A percentile compares a stretch with the other conserved stretches of the same genome.
These are phyloP conservation scores for Rhodofomes roseus DNA, from an alignment of 1,284 basidiomycete species.

Conservation along the genomic window DNA sequence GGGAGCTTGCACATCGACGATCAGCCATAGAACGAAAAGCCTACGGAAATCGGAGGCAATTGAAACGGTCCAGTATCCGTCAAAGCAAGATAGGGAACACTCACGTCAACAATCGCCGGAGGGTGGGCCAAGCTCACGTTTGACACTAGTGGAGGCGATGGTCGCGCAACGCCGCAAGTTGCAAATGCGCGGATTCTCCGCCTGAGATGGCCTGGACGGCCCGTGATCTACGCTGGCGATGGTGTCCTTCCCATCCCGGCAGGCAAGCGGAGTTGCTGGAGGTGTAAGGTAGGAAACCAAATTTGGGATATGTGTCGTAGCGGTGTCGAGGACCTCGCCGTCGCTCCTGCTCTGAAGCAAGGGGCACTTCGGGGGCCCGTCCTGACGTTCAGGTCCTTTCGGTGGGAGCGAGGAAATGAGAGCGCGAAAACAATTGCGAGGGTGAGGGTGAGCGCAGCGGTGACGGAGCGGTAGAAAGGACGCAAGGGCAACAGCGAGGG, in stretches of 20 bases:
- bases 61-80: background rate
- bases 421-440: too few relatives aligned
- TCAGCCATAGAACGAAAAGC: slow-evolving; percentile 10
- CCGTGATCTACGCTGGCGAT: background rate
- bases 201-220: background rate
- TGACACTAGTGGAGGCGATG: slow-evolving; percentile 14
- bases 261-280: background rate
- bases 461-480: too few relatives aligned
- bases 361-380: slow-evolving; percentile 4
- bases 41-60: slow-evolving; percentile 13
- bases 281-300: background rate
- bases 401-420: too few relatives aligned
- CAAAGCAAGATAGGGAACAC: background rate
- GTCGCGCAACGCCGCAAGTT: slow-evolving; percentile 23
- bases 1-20: slow-evolving; percentile 12
- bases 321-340: slow-evolving; percentile 13
- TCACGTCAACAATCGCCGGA: background rate
- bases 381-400: slow-evolving; percentile 40
- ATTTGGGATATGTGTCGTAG: background rate
- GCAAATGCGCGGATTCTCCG: background rate
- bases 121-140: background rate
- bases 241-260: background rate
- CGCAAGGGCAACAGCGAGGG: too few relatives aligned
- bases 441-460: too few relatives aligned
- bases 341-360: slow-evolving; percentile 24